Conservation (phyloP, 805 yeast species). For the Cyberlindnera mycetangii region DNA sequence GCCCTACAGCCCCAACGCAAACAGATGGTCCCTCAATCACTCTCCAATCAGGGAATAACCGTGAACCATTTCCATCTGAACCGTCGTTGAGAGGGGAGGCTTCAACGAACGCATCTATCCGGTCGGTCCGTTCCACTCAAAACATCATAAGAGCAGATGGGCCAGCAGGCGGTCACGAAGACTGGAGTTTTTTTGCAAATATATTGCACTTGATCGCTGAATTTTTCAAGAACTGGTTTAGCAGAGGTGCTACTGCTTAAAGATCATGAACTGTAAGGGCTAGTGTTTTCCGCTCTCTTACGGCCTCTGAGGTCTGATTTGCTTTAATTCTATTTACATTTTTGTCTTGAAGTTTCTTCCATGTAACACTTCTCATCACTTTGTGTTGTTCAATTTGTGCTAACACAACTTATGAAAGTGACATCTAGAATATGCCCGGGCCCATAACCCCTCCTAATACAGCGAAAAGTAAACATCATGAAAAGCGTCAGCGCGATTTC, state of each 20-base stretch:
- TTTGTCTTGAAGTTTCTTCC: no score
- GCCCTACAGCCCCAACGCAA: neutral
- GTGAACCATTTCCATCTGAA: neutral
- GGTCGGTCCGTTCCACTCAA: neutral
- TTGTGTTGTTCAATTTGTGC: no score
- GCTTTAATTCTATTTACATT: no score
- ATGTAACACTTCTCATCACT: no score
- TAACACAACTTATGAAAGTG: neutral
- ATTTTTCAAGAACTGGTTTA: slow-evolving; percentile 27
- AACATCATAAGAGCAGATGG: neutral
- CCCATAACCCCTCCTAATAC: slow-evolving; percentile 8
- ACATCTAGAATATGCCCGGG: neutral
- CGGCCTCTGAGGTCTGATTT: neutral
- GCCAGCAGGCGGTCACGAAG: neutral
- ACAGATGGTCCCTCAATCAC: neutral
- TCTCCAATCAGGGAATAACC: neutral
- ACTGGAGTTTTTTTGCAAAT: slow-evolving; percentile 19
- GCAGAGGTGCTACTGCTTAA: slow-evolving; percentile 5
- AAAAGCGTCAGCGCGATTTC: neutral
- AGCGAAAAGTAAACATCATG: slow-evolving; percentile 6
- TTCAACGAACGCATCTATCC: neutral
- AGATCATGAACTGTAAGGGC: no score
- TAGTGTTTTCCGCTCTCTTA: no score
- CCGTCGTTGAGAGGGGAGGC: neutral
- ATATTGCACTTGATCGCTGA: slow-evolving; percentile 24